Conservation (phyloP, 306 rosid species). For the Sicyos edulis region DNA sequence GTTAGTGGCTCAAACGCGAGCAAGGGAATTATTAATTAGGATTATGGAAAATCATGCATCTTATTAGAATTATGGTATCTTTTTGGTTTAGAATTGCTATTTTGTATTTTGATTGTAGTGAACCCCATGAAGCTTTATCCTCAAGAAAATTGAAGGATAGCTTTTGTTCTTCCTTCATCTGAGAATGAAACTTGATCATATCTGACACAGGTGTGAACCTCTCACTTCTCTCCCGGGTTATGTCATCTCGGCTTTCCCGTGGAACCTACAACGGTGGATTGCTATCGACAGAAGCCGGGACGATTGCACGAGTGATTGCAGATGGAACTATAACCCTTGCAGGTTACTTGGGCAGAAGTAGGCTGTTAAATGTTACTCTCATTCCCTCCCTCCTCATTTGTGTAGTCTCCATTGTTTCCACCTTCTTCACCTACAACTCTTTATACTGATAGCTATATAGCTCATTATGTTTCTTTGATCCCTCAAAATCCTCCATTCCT, state of each 20-base stretch:
- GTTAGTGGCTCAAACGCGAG: no score
- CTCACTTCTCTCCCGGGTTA: conserved; percentile 88
- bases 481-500: conserved; percentile 1
- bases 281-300: conserved; percentile 93
- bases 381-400: conserved; percentile 79
- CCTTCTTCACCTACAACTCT: conserved; percentile 86
- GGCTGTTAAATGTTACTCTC: conserved; percentile 70
- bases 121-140: neutral
- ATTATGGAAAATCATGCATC: neutral
- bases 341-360: conserved; percentile 63
- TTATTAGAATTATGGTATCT: neutral
- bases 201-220: conserved; percentile 67
- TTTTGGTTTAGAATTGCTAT: conserved; percentile 8
- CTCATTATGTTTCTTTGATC: conserved; percentile 7
- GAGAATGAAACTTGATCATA: neutral
- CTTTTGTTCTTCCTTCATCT: neutral
- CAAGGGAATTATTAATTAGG: no score
- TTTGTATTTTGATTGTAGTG: neutral
- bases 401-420: conserved; percentile 69
- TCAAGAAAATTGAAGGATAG: neutral
- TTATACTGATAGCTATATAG: conserved; percentile 41
- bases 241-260: conserved; percentile 95
- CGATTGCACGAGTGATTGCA: conserved; percentile 86
- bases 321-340: conserved; percentile 84
- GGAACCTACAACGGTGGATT: conserved; percentile 92